phyloP scores from a whole-genome alignment of 2,329 filamentous ascomycete species.

The Phaeosphaeriaceae sp. region DNA sequence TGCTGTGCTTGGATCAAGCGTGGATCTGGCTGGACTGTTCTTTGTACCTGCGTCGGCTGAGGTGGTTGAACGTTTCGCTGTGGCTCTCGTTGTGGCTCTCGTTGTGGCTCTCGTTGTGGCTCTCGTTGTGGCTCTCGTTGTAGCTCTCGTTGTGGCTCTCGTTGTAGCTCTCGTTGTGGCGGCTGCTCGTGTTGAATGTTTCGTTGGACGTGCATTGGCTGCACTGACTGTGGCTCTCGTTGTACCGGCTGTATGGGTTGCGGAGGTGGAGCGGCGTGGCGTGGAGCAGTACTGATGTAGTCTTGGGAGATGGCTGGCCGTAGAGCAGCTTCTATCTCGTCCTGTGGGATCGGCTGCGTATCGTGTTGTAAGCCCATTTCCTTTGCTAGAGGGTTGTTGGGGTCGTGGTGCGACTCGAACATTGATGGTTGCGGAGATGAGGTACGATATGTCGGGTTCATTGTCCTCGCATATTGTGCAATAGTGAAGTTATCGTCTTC shows the following conservation, averaged over 20 bases:
- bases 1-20: constrained; percentile 46
- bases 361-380: constrained; percentile 65
- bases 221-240: too few relatives aligned
- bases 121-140: constrained; percentile 2
- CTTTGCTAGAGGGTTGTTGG: constrained; percentile 73
- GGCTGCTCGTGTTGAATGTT: not conserved
- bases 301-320: constrained; percentile 26
- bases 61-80: constrained; percentile 4
- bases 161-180: constrained; percentile 6
- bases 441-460: constrained; percentile 94
- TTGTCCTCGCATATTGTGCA: constrained; percentile 91
- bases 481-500: constrained; percentile 92
- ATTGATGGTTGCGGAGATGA: constrained; percentile 95
- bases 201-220: constrained; percentile 3
- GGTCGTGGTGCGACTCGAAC: constrained; percentile 90
- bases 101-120: not conserved
- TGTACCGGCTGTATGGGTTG: constrained; percentile 10
- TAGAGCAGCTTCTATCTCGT: constrained; percentile 27
- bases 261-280: constrained; percentile 18
- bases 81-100: constrained; percentile 17
- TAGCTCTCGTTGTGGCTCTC: too few relatives aligned
- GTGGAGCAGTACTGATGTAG: constrained; percentile 24
- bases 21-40: constrained; percentile 42
- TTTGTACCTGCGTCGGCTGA: constrained; percentile 14
- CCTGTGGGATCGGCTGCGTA: constrained; percentile 36